These are phyloP conservation scores for Tulasnella sp. DNA, from an alignment of 768 basidiomycete species.

Conservation along the genomic window DNA sequence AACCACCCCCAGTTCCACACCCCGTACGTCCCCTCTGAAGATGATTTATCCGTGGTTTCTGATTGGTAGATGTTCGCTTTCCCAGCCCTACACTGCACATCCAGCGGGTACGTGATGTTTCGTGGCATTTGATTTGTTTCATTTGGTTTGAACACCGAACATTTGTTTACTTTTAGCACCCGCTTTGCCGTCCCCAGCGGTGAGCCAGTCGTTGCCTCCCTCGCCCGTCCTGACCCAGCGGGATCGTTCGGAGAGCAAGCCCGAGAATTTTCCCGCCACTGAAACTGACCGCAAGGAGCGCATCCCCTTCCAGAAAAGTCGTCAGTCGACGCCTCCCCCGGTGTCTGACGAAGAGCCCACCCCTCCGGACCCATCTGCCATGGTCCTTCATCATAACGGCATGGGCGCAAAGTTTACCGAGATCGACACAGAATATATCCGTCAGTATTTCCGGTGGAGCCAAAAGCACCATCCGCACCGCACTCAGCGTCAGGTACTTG, in stretches of 20 bases:
- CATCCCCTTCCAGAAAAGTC: background rate
- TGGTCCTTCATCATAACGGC: conserved; percentile 12
- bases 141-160: background rate
- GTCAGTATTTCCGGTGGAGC: conserved; percentile 10
- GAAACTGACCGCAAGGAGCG: background rate
- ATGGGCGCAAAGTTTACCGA: conserved; percentile 14
- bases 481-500: conserved; percentile 4
- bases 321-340: background rate
- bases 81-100: background rate
- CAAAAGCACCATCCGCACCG: background rate
- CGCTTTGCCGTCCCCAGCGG: background rate
- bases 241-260: conserved; percentile 4
- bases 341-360: conserved; percentile 4
- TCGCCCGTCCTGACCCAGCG: background rate
- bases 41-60: background rate
- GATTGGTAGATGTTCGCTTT: too few relatives aligned
- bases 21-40: background rate
- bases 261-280: background rate
- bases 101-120: background rate
- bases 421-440: conserved; percentile 1
- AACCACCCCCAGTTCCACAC: background rate
- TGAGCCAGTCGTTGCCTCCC: background rate
- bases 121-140: too few relatives aligned
- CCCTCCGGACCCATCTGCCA: background rate
- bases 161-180: background rate